These are phyloP conservation scores for Candida pseudocylindracea DNA, from an alignment of 1,139 yeast genomes.

Conservation along the genomic window DNA sequence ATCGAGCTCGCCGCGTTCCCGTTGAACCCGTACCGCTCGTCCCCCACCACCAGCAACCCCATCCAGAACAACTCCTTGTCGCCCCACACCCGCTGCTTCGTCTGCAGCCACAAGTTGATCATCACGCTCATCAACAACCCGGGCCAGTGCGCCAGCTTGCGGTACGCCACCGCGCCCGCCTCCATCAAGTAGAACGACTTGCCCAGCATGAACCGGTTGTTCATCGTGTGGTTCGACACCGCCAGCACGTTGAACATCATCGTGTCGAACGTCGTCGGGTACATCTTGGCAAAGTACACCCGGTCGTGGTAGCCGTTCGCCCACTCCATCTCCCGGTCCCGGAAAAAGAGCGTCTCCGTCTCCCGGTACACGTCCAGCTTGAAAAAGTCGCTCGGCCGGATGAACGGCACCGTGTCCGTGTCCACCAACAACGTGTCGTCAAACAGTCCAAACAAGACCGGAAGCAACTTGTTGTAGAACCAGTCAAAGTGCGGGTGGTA, in stretches of 20 bases:
- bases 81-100: slow-evolving; percentile 23
- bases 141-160: slow-evolving; percentile 17
- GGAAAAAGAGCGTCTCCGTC: slow-evolving; percentile 23
- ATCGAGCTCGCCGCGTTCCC: slow-evolving; percentile 26
- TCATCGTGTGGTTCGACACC: slow-evolving; percentile 10
- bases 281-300: slow-evolving; percentile 15
- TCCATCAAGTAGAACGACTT: slow-evolving; percentile 23
- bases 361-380: slow-evolving; percentile 10
- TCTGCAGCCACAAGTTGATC: slow-evolving; percentile 16
- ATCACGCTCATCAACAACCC: slow-evolving; percentile 20
- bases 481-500: slow-evolving; percentile 11
- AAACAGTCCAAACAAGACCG: slow-evolving; percentile 25
- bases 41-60: slow-evolving; percentile 26
- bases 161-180: slow-evolving; percentile 24
- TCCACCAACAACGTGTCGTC: slow-evolving; percentile 25
- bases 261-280: slow-evolving; percentile 18
- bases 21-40: slow-evolving; percentile 26
- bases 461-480: slow-evolving; percentile 26
- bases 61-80: slow-evolving; percentile 51
- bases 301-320: slow-evolving; percentile 22
- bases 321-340: slow-evolving; percentile 20
- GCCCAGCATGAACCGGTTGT: slow-evolving; percentile 11
- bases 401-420: slow-evolving; percentile 24
- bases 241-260: slow-evolving; percentile 10
- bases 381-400: slow-evolving; percentile 15